These are phyloP conservation scores for Pyropia yezoensis DNA, from an alignment of 23 red algal genomes.

Conservation along the genomic window DNA sequence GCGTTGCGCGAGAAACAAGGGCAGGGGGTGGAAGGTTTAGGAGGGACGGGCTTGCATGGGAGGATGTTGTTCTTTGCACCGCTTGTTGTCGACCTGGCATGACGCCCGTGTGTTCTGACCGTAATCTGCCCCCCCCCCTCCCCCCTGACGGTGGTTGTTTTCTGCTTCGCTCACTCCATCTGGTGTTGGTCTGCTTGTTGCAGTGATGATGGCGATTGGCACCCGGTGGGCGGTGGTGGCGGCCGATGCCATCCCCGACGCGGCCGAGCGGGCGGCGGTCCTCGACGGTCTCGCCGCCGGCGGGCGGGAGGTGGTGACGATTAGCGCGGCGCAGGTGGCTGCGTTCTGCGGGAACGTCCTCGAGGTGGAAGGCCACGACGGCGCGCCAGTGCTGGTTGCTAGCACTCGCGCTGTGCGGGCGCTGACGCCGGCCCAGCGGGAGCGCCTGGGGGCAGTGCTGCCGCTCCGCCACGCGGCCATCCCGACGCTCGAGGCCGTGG, in stretches of 20 bases:
- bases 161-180: too few relatives aligned
- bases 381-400: conserved; percentile 71
- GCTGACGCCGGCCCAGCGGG: conserved; percentile 46
- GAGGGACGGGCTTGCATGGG: too few relatives aligned
- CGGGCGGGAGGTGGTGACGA: conserved; percentile 70
- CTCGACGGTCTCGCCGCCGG: conserved; percentile 27
- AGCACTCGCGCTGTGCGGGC: conserved; percentile 67
- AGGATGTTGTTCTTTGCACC: too few relatives aligned
- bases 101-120: too few relatives aligned
- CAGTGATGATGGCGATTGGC: conserved; percentile 93
- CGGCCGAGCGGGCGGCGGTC: conserved; percentile 41
- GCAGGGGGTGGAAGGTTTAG: too few relatives aligned
- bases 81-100: too few relatives aligned
- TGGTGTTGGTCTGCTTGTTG: too few relatives aligned
- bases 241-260: conserved; percentile 52
- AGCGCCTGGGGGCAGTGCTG: conserved; percentile 13
- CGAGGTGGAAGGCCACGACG: conserved; percentile 81
- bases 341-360: conserved; percentile 92
- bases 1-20: too few relatives aligned
- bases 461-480: conserved; percentile 75
- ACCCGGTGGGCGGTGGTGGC: conserved; percentile 79
- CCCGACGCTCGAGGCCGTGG: conserved; percentile 79
- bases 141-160: too few relatives aligned
- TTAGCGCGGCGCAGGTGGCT: conserved; percentile 54
- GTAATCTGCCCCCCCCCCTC: too few relatives aligned